A percentile compares a stretch with the other conserved stretches of the same genome.
These are phyloP conservation scores for Fusarium dlaminii DNA, from an alignment of 2,329 filamentous ascomycete genomes.

Conservation along the genomic window DNA sequence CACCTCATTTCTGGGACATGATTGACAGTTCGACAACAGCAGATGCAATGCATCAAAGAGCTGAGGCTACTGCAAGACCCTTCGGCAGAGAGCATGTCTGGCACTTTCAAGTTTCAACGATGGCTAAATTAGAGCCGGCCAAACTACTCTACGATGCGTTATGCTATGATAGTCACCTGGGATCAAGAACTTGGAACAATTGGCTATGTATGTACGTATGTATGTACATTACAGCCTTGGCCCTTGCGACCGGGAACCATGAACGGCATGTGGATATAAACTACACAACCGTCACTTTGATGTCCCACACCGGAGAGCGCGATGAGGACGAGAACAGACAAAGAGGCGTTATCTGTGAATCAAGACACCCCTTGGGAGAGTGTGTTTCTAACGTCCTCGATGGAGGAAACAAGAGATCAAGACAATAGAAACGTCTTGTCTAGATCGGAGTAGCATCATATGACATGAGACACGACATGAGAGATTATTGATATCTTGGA, in stretches of 20 bases:
- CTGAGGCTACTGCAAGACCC: not conserved
- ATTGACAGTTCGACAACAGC: not conserved
- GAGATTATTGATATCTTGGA: slow-evolving; percentile 5
- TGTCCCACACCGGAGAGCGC: slow-evolving; percentile 21
- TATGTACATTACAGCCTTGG: not conserved
- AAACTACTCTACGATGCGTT: not conserved
- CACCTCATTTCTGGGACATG: not conserved
- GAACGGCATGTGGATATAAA: slow-evolving; percentile 30
- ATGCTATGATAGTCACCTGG: not conserved
- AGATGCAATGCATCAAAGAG: not conserved
- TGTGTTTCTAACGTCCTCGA: not conserved
- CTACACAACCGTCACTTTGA: slow-evolving; percentile 22
- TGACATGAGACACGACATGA: slow-evolving; percentile 9
- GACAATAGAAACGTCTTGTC: not conserved
- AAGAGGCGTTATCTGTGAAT: slow-evolving; percentile 2
- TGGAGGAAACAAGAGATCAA: slow-evolving; percentile 10
- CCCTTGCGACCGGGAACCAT: slow-evolving; percentile 9
- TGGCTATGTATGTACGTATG: not conserved
- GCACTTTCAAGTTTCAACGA: not conserved
- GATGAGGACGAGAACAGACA: slow-evolving; percentile 21
- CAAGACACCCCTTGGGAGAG: slow-evolving; percentile 5
- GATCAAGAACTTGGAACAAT: not conserved
- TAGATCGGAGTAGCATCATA: slow-evolving; percentile 19
- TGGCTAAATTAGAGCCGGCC: not conserved
- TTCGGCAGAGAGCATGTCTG: slow-evolving; percentile 6